Conservation (phyloP, 2,329 filamentous ascomycete species). For the Ophiostoma triangulosporum region DNA sequence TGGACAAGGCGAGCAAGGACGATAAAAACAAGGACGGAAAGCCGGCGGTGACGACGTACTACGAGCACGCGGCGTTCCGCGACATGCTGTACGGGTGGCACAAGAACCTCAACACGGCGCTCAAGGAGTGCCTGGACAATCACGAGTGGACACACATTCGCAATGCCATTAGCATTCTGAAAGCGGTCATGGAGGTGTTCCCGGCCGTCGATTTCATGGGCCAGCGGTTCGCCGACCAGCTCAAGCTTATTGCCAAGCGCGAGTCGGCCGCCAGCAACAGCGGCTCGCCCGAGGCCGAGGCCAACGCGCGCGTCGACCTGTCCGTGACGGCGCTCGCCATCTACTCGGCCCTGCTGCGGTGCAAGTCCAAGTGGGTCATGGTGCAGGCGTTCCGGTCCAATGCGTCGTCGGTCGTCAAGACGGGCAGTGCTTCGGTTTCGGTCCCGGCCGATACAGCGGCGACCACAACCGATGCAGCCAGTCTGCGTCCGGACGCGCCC, state of each 20-base stretch:
- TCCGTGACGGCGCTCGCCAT: constrained; percentile 61
- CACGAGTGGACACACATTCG: constrained; percentile 96
- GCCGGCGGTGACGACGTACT: constrained; percentile 23
- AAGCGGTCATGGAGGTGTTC: constrained; percentile 67
- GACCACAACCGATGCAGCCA: constrained; percentile 23
- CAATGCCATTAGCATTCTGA: constrained; percentile 84
- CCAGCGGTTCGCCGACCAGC: constrained; percentile 45
- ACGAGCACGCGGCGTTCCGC: constrained; percentile 72
- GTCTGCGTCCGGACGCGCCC: constrained; percentile 43
- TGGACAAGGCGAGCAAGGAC: neutral
- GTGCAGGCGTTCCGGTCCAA: constrained; percentile 60
- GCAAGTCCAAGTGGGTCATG: constrained; percentile 56
- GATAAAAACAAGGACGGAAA: neutral
- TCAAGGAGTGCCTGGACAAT: constrained; percentile 69
- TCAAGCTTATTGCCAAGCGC: constrained; percentile 52
- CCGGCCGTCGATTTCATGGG: constrained; percentile 87
- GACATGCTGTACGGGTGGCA: constrained; percentile 86
- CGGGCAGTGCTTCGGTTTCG: neutral
- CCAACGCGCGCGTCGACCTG: constrained; percentile 56
- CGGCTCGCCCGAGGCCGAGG: constrained; percentile 27
- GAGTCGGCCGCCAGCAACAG: constrained; percentile 38
- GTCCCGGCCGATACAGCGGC: neutral
- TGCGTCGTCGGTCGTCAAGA: constrained; percentile 18
- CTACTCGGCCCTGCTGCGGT: constrained; percentile 54
- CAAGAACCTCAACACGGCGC: constrained; percentile 60